Base-by-base conservation (phyloP, 108 stramenopile species). In the Thalassiosira profunda region DNA sequence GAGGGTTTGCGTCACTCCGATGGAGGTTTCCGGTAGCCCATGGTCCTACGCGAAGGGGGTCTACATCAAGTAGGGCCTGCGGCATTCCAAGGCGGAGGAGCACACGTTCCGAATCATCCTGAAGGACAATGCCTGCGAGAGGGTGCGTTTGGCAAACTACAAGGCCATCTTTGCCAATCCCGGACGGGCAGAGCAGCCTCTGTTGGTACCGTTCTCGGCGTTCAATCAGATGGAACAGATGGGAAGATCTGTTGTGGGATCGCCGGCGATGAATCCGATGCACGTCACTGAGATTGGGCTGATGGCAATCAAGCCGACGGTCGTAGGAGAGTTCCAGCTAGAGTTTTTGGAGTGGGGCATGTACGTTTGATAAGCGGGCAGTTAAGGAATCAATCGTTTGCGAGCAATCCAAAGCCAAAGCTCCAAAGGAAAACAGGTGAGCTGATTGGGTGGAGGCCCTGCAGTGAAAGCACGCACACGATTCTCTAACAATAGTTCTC, bases 231-330 rank as follows among this genome's bases (percentile, higher is more conserved):
- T 84, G 70, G 83, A 81, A 51, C 79, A 80, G 43, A 84, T 84
- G 83, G 83, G 83, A 40, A 57, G 63, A 15, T 23, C 49, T 12
- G 17, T 84, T 29, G 51, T 43, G 3, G 73, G 73, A 2, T 63
- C 70, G 18, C 83, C 79, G 21, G 38, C 49, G 5, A 72, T 84
- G 37, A 81, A 81, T 49, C 83, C 74, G 21, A 11, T 34, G 40
- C 61, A 63, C 26, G 79, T 84, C 2, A 84, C 75, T 41, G 83
- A 84, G 44, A 72, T 84, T 33, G 83, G 83, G 17, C 5, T 84
- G 8, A 84, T 84, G 83, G 83, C 83, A 11, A 84, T 84, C 21
- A 84, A 84, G 48, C 83, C 83, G 25, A 77, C 75, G n/a, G 79
- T 84, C 18, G 83, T 84, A 1, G 83, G 79, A 11, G 74, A 77